Evolutionary conservation across 495 filamentous ascomycete species (phyloP).

Genomic region (Podospora appendiculata): DNA sequence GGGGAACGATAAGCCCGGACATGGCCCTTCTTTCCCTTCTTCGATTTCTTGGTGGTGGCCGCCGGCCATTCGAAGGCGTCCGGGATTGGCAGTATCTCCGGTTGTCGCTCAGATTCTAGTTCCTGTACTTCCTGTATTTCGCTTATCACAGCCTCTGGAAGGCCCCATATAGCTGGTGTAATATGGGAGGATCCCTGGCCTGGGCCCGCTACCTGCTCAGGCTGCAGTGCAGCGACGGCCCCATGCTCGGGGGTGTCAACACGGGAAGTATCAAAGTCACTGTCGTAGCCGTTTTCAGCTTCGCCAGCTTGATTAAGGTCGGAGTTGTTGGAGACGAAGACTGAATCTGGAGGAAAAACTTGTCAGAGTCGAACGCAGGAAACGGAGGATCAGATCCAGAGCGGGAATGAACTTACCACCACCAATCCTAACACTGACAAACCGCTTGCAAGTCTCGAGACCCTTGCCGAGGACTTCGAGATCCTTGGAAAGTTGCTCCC

Average conservation of each 20-base stretch:
- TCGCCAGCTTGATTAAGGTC: not conserved
- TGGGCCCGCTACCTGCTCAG: no score
- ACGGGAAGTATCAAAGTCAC: not conserved
- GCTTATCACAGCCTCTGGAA: no score
- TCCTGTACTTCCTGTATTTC: not conserved
- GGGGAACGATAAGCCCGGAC: not conserved
- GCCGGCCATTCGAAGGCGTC: not conserved
- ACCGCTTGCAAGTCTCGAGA: slow-evolving; percentile 41
- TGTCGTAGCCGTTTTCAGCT: not conserved
- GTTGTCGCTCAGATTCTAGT: not conserved
- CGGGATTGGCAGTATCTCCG: not conserved
- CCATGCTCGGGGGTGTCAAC: not conserved
- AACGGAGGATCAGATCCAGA: not conserved
- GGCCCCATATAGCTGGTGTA: no score
- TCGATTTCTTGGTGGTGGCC: no score
- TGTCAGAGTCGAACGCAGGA: not conserved
- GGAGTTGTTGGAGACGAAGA: not conserved
- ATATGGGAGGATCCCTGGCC: no score
- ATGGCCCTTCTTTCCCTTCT: not conserved
- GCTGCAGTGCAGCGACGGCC: not conserved
- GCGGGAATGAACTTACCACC: not conserved
- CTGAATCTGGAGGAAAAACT: not conserved
- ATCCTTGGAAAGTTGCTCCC: slow-evolving; percentile 46
- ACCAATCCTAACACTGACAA: slow-evolving; percentile 18
- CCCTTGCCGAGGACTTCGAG: slow-evolving; percentile 42